Evolutionary conservation across 192 early-diverging fungal species (phyloP).

Genomic region (Diversispora eburnea): DNA sequence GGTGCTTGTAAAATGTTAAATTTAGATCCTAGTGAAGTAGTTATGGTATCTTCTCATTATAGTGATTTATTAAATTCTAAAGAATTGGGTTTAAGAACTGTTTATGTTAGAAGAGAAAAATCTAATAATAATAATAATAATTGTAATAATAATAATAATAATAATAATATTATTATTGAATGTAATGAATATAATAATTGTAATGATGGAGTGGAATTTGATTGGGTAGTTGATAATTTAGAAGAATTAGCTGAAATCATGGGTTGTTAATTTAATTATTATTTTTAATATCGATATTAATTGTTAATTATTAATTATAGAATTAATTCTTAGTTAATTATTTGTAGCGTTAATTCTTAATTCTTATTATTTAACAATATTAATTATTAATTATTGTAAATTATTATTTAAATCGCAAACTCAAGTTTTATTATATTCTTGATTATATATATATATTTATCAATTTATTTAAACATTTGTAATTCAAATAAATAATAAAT

Average conservation of each 20-base stretch:
- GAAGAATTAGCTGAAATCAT: neutral
- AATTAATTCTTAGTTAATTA: no score
- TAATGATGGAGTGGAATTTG: no score
- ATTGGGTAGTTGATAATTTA: neutral
- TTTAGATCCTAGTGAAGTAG: neutral
- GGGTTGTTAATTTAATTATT: neutral
- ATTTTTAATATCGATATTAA: no score
- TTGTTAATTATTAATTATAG: no score
- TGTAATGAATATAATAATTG: neutral
- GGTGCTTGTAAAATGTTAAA: neutral
- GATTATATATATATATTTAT: no score
- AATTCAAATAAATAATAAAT: no score
- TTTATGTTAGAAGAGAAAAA: neutral
- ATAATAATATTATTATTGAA: neutral
- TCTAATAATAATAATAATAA: neutral
- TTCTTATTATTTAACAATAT: no score
- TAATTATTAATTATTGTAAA: no score
- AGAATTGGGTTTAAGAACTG: neutral
- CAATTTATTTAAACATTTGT: no score
- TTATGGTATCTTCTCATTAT: neutral
- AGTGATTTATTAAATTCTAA: neutral
- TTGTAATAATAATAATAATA: neutral
- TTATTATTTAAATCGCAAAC: no score
- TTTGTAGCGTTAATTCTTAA: no score
- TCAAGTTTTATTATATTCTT: no score